Conservation (phyloP, 345 rosid species). For the Lepidium africanum region DNA sequence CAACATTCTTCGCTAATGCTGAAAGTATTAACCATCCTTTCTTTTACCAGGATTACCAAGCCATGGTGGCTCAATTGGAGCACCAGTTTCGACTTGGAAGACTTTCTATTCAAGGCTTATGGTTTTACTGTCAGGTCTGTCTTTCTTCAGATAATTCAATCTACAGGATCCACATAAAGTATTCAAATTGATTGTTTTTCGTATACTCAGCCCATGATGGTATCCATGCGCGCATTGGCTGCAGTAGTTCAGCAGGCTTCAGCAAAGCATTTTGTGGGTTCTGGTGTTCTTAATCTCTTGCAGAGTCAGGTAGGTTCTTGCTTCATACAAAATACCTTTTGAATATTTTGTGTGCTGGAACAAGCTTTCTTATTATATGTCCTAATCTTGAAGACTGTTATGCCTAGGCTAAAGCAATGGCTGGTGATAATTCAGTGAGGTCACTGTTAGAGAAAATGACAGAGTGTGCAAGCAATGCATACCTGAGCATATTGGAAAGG, state of each 20-base stretch:
- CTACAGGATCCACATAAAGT: neutral
- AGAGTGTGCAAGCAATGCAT: conserved; percentile 89
- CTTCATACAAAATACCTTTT: neutral
- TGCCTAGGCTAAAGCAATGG: conserved; percentile 87
- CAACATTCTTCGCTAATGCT: neutral
- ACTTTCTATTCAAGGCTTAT: conserved; percentile 93
- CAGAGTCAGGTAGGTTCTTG: conserved; percentile 71
- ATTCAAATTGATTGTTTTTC: conserved; percentile 14
- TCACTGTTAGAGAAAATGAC: conserved; percentile 95
- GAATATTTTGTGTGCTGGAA: neutral
- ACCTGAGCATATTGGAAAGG: conserved; percentile 95
- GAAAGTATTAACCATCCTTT: neutral
- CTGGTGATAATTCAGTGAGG: conserved; percentile 91
- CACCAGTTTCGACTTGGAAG: conserved; percentile 96
- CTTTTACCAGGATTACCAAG: conserved; percentile 69
- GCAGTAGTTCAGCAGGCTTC: conserved; percentile 73
- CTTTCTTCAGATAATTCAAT: conserved; percentile 8
- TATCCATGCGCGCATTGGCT: conserved; percentile 82
- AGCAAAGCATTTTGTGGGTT: conserved; percentile 66
- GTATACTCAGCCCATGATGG: conserved; percentile 75
- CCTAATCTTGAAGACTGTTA: conserved; percentile 23
- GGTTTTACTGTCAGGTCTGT: conserved; percentile 96
- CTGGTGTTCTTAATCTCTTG: conserved; percentile 87
- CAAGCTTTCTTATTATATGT: conserved; percentile 1
- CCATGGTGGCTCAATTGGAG: conserved; percentile 95